phyloP scores from a whole-genome alignment of 257 asterid species.

The Solanum habrochaites region DNA sequence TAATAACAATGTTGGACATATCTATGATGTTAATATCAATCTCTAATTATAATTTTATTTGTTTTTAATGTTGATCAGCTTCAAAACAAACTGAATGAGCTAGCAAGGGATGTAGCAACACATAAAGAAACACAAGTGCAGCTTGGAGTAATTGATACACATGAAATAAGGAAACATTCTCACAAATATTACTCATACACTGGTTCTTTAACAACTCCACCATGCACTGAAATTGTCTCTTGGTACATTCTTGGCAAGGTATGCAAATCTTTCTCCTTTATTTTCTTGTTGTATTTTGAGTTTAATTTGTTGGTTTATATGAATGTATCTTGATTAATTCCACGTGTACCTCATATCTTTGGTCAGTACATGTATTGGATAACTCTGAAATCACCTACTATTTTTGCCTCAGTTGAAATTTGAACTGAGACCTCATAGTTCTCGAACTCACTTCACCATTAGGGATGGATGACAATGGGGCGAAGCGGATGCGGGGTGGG shows the following conservation, averaged over 20 bases:
- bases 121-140: conserved; percentile 10
- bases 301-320: not conserved
- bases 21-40: too few relatives aligned
- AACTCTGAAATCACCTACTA: not conserved
- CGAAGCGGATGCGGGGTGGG: too few relatives aligned
- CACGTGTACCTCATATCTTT: not conserved
- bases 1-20: too few relatives aligned
- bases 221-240: conserved; percentile 35
- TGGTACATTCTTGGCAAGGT: conserved; percentile 41
- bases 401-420: not conserved
- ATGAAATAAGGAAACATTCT: conserved; percentile 20
- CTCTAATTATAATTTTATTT: too few relatives aligned
- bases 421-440: not conserved
- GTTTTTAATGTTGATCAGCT: conserved; percentile 14
- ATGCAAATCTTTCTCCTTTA: not conserved
- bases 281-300: not conserved
- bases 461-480: not conserved
- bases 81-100: conserved; percentile 19
- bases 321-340: not conserved
- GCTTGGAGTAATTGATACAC: conserved; percentile 24
- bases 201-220: conserved; percentile 55
- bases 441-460: not conserved
- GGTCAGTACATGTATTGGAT: not conserved
- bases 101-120: conserved; percentile 15
- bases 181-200: conserved; percentile 33